Conservation (phyloP, 2,329 filamentous ascomycete species). For the Penicillium hordei region DNA sequence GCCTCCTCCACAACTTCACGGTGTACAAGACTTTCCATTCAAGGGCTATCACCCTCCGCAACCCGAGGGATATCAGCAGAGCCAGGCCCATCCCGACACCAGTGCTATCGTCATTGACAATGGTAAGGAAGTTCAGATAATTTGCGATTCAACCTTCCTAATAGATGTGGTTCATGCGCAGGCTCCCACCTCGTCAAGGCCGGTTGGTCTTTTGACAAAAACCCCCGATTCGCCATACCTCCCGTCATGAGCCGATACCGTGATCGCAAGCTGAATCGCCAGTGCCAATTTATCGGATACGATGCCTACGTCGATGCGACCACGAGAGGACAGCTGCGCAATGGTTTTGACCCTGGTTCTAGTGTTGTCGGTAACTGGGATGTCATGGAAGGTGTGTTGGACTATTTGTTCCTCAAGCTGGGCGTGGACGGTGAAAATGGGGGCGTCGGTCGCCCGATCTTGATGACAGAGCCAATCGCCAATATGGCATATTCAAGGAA, state of each 20-base stretch:
- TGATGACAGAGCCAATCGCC: constrained; percentile 94
- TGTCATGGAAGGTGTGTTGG: constrained; percentile 89
- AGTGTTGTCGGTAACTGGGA: constrained; percentile 98
- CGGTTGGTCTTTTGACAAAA: constrained; percentile 89
- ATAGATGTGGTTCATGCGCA: constrained; percentile 39
- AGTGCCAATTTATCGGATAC: constrained; percentile 85
- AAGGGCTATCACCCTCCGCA: constrained; percentile 58
- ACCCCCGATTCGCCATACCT: constrained; percentile 76
- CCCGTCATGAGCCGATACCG: constrained; percentile 94
- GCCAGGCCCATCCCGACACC: constrained; percentile 56
- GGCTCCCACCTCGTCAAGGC: constrained; percentile 87
- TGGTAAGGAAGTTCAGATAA: constrained; percentile 57
- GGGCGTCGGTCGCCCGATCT: constrained; percentile 77
- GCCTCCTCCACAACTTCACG: constrained; percentile 55
- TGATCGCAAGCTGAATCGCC: constrained; percentile 88
- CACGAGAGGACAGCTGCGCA: constrained; percentile 83
- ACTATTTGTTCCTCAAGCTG: constrained; percentile 92
- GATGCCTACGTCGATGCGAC: constrained; percentile 96
- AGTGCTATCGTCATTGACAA: constrained; percentile 97
- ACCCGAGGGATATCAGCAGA: constrained; percentile 69
- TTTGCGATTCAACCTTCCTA: constrained; percentile 3
- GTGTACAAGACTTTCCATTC: constrained; percentile 60
- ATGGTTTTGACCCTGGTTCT: constrained; percentile 85
- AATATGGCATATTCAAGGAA: constrained; percentile 86
- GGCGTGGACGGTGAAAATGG: constrained; percentile 75